Conservation (phyloP, 108 stramenopile genomes). For the Skeletonema grethae region DNA sequence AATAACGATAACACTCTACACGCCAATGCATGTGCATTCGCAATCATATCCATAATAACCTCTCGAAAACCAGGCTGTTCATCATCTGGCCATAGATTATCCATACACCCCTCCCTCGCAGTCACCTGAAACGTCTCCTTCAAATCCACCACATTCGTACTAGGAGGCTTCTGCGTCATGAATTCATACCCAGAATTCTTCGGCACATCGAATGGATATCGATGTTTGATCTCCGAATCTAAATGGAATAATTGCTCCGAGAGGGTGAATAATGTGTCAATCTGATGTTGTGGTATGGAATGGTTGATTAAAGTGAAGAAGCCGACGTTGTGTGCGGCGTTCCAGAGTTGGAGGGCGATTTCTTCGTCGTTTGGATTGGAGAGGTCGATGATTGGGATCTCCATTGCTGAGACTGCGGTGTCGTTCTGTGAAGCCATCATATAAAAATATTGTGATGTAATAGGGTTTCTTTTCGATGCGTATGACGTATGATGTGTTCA, state of each 20-base stretch:
- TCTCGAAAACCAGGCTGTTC: slow-evolving; percentile 13
- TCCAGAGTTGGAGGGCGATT: slow-evolving; percentile 44
- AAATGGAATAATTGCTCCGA: slow-evolving; percentile 44
- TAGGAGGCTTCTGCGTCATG: slow-evolving; percentile 43
- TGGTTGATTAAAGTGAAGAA: slow-evolving; percentile 55
- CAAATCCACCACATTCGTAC: slow-evolving; percentile 43
- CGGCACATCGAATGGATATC: slow-evolving; percentile 37
- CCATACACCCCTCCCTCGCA: slow-evolving; percentile 53
- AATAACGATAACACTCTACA: slow-evolving; percentile 31
- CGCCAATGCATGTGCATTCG: slow-evolving; percentile 38
- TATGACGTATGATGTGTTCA: too few relatives aligned
- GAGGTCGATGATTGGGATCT: slow-evolving; percentile 46
- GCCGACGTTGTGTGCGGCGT: slow-evolving; percentile 49
- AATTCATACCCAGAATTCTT: slow-evolving; percentile 56
- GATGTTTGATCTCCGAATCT: slow-evolving; percentile 26
- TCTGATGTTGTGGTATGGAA: slow-evolving; percentile 38
- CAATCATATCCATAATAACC: slow-evolving; percentile 13
- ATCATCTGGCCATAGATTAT: slow-evolving; percentile 52
- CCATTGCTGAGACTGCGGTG: slow-evolving; percentile 14
- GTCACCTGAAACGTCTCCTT: slow-evolving; percentile 62
- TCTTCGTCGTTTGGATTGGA: slow-evolving; percentile 26
- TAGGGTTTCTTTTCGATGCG: too few relatives aligned
- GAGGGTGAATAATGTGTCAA: slow-evolving; percentile 38
- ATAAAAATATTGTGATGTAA: too few relatives aligned
- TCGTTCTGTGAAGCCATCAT: background rate